Base-by-base conservation (phyloP, 805 yeast species). In the Yamadazyma laniorum region DNA sequence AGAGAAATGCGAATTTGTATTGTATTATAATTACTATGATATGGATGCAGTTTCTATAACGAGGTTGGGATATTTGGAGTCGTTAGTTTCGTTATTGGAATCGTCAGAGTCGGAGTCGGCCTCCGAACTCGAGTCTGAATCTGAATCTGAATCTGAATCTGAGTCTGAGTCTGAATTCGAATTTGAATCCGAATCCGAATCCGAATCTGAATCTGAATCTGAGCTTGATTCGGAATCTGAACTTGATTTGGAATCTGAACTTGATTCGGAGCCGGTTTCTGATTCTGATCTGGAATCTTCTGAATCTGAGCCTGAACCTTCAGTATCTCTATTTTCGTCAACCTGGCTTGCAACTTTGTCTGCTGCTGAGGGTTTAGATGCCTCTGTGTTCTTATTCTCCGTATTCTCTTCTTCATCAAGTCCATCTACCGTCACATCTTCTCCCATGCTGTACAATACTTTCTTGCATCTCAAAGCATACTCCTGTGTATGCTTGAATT, bases 401-500 rank as follows among this genome's bases (percentile, higher is more conserved):
- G 38, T 42, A 35, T 44, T 35, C 33, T 40, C 30, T 29, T 39
- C 23, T 46, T 37, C 42, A 37, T 44, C 26, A 40, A 34, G 41
- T 37, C 41, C 23, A 36, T 44, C 25, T 39, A 41, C 41, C 31
- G 21, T 28, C 6, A 39, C 42, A 6, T 1, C 35, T 25, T 35
- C 47, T 12, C 47, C 70, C 75, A 50, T 72, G 72, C 52, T 49
- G 28, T 53, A 46, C 18, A 69, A 44, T 23, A 75, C 48, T 13
- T 45, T 50, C 37, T 60, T 58, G 37, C 79, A 75, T 43, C 74
- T 58, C 12, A 55, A 36, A 1, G 72, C 77, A 40, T 67, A 66
- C 13, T 67, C 72, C 39, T 38, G 39, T 32, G 25, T 39, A 29
- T 39, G 44, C 1, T 39, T 44, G 14, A 39, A 43, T 18, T 49